These are phyloP conservation scores for Poronia punctata DNA, from an alignment of 495 filamentous ascomycete species.

Conservation along the genomic window DNA sequence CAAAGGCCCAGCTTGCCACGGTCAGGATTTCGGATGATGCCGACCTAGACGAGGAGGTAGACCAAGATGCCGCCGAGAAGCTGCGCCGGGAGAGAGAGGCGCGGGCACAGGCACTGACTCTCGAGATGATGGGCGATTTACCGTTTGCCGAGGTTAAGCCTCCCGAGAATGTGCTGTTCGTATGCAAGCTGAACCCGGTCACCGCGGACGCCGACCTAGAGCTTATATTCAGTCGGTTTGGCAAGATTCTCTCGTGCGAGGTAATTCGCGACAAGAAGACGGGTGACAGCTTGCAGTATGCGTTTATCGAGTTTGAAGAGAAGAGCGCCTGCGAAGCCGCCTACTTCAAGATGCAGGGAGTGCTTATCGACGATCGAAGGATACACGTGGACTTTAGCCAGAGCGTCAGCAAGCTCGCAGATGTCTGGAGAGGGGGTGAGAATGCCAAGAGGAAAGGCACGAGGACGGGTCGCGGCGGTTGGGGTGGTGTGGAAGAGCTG, in stretches of 20 bases:
- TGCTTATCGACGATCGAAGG: constrained; percentile 93
- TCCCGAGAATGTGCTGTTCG: constrained; percentile 94
- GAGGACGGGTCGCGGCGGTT: constrained; percentile 87
- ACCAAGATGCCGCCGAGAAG: constrained; percentile 76
- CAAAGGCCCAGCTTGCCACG: constrained; percentile 79
- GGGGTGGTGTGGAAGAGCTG: constrained; percentile 78
- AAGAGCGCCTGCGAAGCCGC: constrained; percentile 90
- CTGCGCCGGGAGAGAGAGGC: constrained; percentile 83
- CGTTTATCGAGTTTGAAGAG: constrained; percentile 94
- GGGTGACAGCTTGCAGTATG: constrained; percentile 92
- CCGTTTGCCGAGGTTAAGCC: constrained; percentile 98
- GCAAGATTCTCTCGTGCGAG: constrained; percentile 90
- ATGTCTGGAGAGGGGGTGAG: constrained; percentile 82
- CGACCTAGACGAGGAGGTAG: constrained; percentile 52
- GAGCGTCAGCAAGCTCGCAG: constrained; percentile 85
- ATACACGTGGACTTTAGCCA: constrained; percentile 99
- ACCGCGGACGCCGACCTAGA: constrained; percentile 91
- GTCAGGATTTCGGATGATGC: constrained; percentile 90
- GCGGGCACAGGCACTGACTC: constrained; percentile 83
- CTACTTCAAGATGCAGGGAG: constrained; percentile 97
- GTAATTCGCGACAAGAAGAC: constrained; percentile 93
- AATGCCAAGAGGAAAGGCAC: constrained; percentile 77
- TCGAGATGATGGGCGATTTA: constrained; percentile 97
- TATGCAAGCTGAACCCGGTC: constrained; percentile 97
- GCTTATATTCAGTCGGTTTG: constrained; percentile 94